Evolutionary conservation across 768 basidiomycete species (phyloP).

Genomic region (Russula sp.): DNA sequence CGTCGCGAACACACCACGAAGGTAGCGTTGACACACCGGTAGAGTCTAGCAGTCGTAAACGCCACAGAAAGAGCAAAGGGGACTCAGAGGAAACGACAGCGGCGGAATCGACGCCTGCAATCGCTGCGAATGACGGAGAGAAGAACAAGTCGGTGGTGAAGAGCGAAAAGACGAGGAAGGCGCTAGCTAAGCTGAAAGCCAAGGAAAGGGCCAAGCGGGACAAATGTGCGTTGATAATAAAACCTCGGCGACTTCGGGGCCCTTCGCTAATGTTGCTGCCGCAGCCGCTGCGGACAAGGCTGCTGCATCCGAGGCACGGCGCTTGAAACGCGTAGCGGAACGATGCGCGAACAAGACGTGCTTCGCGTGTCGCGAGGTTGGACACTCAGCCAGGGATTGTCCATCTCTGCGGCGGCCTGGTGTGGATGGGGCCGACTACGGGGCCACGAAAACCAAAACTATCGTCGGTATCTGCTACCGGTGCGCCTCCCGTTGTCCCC

Average conservation of each 20-base stretch:
- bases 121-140: constrained; percentile 17
- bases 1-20: constrained; percentile 6
- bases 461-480: constrained; percentile 56
- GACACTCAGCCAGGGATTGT: constrained; percentile 82
- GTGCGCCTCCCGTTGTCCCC: constrained; percentile 15
- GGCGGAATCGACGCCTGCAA: neutral
- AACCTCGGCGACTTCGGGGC: no score
- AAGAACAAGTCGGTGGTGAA: constrained; percentile 24
- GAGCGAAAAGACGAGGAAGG: constrained; percentile 30
- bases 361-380: constrained; percentile 79
- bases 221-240: constrained; percentile 24
- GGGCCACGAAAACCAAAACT: constrained; percentile 43
- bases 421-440: constrained; percentile 26
- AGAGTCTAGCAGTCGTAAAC: constrained; percentile 62
- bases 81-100: constrained; percentile 29
- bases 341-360: constrained; percentile 59
- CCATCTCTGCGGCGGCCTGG: constrained; percentile 39
- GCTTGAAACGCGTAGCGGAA: constrained; percentile 57
- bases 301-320: constrained; percentile 49
- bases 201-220: constrained; percentile 26
- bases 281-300: constrained; percentile 28
- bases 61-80: constrained; percentile 42
- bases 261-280: neutral
- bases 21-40: constrained; percentile 28
- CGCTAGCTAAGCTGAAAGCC: constrained; percentile 29